These are phyloP conservation scores for Paulownia fortunei DNA, from an alignment of 257 asterid genomes.

Conservation along the genomic window DNA sequence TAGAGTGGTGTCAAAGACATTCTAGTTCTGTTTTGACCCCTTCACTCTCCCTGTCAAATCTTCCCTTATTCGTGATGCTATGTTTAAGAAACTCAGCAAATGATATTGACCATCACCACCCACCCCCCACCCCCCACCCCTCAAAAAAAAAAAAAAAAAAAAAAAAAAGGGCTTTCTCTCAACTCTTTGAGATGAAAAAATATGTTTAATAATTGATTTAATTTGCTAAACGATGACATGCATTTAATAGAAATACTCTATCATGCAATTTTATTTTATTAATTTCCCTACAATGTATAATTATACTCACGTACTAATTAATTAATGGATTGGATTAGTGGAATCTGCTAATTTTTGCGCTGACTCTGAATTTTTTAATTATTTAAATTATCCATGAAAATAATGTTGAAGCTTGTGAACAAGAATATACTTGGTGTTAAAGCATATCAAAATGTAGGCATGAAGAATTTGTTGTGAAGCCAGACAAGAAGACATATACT, in stretches of 20 bases:
- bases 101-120: background rate
- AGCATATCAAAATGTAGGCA: constrained; percentile 5
- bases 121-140: background rate
- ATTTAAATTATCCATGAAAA: background rate
- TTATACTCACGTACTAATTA: no score
- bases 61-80: background rate
- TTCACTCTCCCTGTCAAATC: constrained; percentile 15
- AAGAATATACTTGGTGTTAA: background rate
- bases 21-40: constrained; percentile 32
- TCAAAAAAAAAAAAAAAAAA: background rate
- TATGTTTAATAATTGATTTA: no score
- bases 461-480: constrained; percentile 8
- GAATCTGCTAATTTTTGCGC: no score
- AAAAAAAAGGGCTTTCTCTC: no score
- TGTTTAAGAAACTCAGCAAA: background rate
- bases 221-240: no score
- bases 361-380: no score
- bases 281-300: no score
- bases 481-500: background rate
- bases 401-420: background rate
- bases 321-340: no score
- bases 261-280: background rate
- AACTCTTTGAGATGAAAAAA: no score
- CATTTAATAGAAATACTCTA: background rate
- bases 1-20: constrained; percentile 65